phyloP scores from a whole-genome alignment of 148 eudicot genomes.

The Suaeda aralocaspica region DNA sequence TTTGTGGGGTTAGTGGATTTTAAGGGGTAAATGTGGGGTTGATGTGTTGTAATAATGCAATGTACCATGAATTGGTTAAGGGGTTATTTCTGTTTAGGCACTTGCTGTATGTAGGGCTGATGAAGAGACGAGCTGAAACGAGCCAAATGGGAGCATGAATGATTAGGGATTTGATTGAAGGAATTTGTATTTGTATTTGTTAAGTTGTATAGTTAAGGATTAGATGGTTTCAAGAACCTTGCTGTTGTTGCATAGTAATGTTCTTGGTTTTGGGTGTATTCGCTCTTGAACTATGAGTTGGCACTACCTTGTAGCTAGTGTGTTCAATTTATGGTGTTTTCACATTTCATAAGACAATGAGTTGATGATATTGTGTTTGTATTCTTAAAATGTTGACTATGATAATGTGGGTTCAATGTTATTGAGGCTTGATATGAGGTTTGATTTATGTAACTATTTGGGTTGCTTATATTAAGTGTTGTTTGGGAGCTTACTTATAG shows the following conservation, averaged over 20 bases:
- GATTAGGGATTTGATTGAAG: neutral
- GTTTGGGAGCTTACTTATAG: too few species aligned
- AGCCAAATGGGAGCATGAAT: neutral
- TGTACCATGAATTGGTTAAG: neutral
- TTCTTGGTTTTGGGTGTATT: neutral
- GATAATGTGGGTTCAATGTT: neutral
- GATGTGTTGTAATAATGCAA: neutral
- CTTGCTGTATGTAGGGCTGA: neutral
- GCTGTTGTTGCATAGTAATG: neutral
- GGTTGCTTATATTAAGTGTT: too few species aligned
- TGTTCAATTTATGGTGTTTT: neutral
- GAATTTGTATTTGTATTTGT: too few species aligned
- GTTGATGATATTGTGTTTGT: neutral
- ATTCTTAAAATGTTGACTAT: neutral
- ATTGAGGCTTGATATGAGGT: neutral
- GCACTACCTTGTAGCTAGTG: neutral
- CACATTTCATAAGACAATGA: too few species aligned
- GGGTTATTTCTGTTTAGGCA: neutral
- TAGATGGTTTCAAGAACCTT: slow-evolving; percentile 1
- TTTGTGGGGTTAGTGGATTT: too few species aligned
- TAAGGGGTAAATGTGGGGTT: neutral
- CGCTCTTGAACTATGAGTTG: neutral
- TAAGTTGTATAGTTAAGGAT: too few species aligned
- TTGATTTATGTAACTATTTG: too few species aligned
- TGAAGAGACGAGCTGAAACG: neutral